Base-by-base conservation (phyloP, 2,329 filamentous ascomycete genomes). In the Dissoconium aciculare region DNA sequence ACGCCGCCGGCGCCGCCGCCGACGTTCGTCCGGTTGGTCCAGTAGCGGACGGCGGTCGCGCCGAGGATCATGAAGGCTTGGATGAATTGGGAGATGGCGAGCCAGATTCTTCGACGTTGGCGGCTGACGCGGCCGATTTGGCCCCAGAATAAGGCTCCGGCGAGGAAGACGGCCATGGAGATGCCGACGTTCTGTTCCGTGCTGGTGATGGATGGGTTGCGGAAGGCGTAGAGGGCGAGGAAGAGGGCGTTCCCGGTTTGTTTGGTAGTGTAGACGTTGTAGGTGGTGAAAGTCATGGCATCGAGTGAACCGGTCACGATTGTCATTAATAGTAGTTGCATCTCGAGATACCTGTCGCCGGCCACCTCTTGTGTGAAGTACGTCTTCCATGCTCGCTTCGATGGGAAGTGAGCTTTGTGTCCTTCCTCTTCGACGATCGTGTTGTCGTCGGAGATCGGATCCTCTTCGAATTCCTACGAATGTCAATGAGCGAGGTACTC, bases 241-340 rank as follows among this genome's bases (percentile, higher is more conserved):
- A 44, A 44, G 10, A 44, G 29, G 1, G 42, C 66, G 2, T 65
- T 60, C 15, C 47, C 46, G 2, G 47, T 50, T 13, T 45, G 43
- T 31, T 50, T 50, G 4, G 43, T 46, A 8, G 44, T 41, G 28
- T 49, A 50, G 17, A 49, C 40, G 25, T 35, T 34, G 33, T 47
- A 49, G 23, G 38, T 42, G 11, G 39, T 42, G 39, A 40, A 49
- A n/a, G 47, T 50, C 36, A 46, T 44, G 12, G 42, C 41, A 26
- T 50, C 47, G 11, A 49, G 40, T 9, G 41, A 34, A 14, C 46
- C 47, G 5, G 47, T 49, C 2, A 39, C 39, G n/a, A 49, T 30
- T 5, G 43, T 49, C 38, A 51, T 40, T 15, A 45, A 31, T 13
- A 49, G 42, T 11, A 50, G 39, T 36, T 51, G 44, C 5, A 30